These are phyloP conservation scores for Omphalotus guepiniiformis DNA, from an alignment of 768 basidiomycete species.

Conservation along the genomic window DNA sequence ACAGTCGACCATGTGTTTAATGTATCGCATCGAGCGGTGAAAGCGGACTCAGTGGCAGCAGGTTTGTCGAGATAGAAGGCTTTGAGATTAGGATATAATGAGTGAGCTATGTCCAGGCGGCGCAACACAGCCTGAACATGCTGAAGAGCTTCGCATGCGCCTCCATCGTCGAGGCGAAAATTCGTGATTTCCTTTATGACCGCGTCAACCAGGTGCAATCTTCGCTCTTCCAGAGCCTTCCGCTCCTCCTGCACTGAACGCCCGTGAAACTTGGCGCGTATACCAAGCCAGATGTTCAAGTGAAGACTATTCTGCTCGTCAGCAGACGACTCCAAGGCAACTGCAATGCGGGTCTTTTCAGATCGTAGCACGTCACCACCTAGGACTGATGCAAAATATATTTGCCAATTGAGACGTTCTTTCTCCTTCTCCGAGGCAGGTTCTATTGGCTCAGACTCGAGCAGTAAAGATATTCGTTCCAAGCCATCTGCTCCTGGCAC, in stretches of 20 bases:
- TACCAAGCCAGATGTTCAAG: slow-evolving; percentile 81
- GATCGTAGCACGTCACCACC: slow-evolving; percentile 92
- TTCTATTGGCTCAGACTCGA: slow-evolving; percentile 60
- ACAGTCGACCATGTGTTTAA: slow-evolving; percentile 92
- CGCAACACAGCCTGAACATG: slow-evolving; percentile 65
- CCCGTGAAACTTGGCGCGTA: slow-evolving; percentile 82
- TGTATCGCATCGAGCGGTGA: slow-evolving; percentile 83
- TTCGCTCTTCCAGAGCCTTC: slow-evolving; percentile 74
- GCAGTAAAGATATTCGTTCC: slow-evolving; percentile 48
- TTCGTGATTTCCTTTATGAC: slow-evolving; percentile 79
- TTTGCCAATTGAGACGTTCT: slow-evolving; percentile 92
- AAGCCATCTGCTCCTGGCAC: slow-evolving; percentile 38
- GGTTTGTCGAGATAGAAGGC: slow-evolving; percentile 79
- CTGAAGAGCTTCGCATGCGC: slow-evolving; percentile 45
- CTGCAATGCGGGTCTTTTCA: slow-evolving; percentile 90
- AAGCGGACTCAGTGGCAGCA: slow-evolving; percentile 55
- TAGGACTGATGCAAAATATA: slow-evolving; percentile 90
- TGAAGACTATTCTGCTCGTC: slow-evolving; percentile 68
- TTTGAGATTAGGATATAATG: slow-evolving; percentile 81
- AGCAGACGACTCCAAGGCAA: slow-evolving; percentile 62
- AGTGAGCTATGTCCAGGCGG: slow-evolving; percentile 77
- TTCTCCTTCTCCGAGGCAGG: slow-evolving; percentile 70
- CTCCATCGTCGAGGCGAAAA: slow-evolving; percentile 58
- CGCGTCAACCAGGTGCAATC: slow-evolving; percentile 74
- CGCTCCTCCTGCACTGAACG: slow-evolving; percentile 80